A percentile compares a stretch with the other conserved stretches of the same genome.
These are phyloP conservation scores for Amylocarpus encephaloides DNA, from an alignment of 2,329 filamentous ascomycete genomes.

Conservation along the genomic window DNA sequence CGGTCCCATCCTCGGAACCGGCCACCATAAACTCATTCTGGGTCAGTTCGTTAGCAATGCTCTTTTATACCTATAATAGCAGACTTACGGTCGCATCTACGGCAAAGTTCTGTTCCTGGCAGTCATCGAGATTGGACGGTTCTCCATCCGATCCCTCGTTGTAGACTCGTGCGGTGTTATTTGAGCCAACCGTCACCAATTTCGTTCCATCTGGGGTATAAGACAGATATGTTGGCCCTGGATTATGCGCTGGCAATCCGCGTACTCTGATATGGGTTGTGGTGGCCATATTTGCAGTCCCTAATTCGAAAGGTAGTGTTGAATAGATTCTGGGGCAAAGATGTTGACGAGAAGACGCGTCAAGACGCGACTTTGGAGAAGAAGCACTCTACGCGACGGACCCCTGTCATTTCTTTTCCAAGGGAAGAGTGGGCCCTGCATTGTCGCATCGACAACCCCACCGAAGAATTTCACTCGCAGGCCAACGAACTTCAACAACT, in stretches of 20 bases:
- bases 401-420: neutral
- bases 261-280: constrained; percentile 43
- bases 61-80: neutral
- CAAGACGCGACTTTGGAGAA: constrained; percentile 10
- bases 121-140: constrained; percentile 86
- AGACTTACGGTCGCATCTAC: constrained; percentile 59
- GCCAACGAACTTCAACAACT: neutral
- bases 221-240: constrained; percentile 77
- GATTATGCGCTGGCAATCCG: constrained; percentile 68
- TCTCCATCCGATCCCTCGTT: constrained; percentile 88
- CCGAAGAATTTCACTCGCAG: neutral
- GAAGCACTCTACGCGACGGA: neutral
- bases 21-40: constrained; percentile 79
- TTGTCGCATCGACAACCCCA: neutral
- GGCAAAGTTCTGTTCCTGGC: constrained; percentile 76
- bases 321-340: constrained; percentile 3
- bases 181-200: constrained; percentile 85
- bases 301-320: constrained; percentile 11
- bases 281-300: constrained; percentile 26
- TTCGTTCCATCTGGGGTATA: constrained; percentile 86
- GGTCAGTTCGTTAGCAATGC: constrained; percentile 10
- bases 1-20: constrained; percentile 91
- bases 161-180: constrained; percentile 90
- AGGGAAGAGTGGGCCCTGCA: neutral
- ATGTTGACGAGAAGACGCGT: constrained; percentile 11